These are phyloP conservation scores for Aspergillus pseudoterreus DNA, from an alignment of 2,329 filamentous ascomycete species.

Conservation along the genomic window DNA sequence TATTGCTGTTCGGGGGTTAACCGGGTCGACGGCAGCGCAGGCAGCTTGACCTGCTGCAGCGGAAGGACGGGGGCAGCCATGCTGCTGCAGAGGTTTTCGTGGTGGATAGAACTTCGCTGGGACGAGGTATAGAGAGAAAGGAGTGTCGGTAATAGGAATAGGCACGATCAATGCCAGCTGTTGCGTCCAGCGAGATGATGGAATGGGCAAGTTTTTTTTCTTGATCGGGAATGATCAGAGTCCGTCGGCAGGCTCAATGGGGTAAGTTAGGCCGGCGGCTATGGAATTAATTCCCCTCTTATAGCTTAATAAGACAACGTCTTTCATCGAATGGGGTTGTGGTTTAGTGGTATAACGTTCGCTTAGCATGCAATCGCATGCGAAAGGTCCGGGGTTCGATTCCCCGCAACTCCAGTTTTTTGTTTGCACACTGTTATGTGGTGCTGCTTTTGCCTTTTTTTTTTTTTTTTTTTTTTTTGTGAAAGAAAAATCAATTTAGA, in stretches of 20 bases:
- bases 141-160: not conserved
- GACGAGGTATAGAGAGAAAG: not conserved
- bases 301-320: not conserved
- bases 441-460: not conserved
- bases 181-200: not conserved
- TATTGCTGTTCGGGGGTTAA: conserved; percentile 90
- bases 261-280: not conserved
- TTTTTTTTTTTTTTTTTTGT: not conserved
- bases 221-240: not conserved
- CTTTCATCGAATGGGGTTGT: not conserved
- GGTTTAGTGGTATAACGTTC: conserved; percentile 1
- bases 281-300: not conserved
- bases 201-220: not conserved
- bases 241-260: not conserved
- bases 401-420: not conserved
- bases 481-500: too few relatives aligned
- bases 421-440: not conserved
- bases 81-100: conserved; percentile 10
- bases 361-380: conserved; percentile 1
- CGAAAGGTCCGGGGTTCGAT: conserved; percentile 1
- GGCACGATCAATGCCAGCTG: not conserved
- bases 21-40: conserved; percentile 70
- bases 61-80: conserved; percentile 88
- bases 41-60: conserved; percentile 75
- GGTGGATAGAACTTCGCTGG: not conserved